These are phyloP conservation scores for Ogataea hybrid DNA, from an alignment of 1,139 yeast species.

Conservation along the genomic window DNA sequence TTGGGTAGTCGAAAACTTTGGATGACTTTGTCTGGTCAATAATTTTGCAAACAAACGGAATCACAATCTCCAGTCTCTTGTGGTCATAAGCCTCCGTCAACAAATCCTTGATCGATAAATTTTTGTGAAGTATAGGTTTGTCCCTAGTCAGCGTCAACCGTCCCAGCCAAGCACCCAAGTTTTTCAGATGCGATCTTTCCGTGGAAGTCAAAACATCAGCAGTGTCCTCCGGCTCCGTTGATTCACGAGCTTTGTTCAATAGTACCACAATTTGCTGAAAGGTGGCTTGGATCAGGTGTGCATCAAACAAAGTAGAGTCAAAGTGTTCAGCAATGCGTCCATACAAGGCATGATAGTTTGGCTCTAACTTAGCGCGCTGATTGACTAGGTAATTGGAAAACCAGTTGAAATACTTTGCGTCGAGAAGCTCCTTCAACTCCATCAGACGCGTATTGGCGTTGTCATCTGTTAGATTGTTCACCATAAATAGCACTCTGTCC, in stretches of 20 bases:
- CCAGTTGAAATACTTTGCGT: conserved; percentile 68
- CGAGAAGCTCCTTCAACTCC: conserved; percentile 59
- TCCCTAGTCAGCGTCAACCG: conserved; percentile 74
- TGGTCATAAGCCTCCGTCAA: conserved; percentile 77
- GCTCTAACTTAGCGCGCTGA: conserved; percentile 88
- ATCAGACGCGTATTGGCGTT: conserved; percentile 61
- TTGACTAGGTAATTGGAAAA: conserved; percentile 80
- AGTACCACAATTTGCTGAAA: conserved; percentile 48
- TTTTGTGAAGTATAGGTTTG: conserved; percentile 72
- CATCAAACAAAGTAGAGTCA: conserved; percentile 54
- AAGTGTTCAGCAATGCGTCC: conserved; percentile 59
- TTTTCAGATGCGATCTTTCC: conserved; percentile 76
- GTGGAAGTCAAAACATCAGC: conserved; percentile 57
- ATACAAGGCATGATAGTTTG: conserved; percentile 86
- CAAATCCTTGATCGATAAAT: conserved; percentile 73
- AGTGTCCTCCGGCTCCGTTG: conserved; percentile 36
- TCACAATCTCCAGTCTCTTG: conserved; percentile 62
- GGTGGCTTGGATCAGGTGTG: conserved; percentile 63
- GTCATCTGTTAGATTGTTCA: conserved; percentile 80
- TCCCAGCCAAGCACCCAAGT: conserved; percentile 92
- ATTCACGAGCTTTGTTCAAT: conserved; percentile 51
- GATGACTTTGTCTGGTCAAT: conserved; percentile 74
- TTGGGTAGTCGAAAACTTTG: conserved; percentile 75
- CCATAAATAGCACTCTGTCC: conserved; percentile 76
- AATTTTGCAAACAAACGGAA: conserved; percentile 89